Conservation (phyloP, 805 yeast species). For the Saccharomycopsis olivae region DNA sequence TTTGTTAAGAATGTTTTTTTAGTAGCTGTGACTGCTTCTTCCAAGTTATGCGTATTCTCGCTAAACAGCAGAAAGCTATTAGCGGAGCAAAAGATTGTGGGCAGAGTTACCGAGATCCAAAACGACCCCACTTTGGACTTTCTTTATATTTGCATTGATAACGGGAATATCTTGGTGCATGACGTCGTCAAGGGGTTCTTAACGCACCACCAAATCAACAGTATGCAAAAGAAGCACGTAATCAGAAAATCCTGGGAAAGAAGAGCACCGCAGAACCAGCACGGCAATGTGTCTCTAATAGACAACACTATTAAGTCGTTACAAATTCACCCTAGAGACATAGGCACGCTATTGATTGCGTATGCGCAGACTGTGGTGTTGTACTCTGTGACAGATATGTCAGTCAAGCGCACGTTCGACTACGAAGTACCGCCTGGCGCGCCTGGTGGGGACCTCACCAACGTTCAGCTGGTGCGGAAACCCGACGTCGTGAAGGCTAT, state of each 20-base stretch:
- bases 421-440: slow-evolving; percentile 60
- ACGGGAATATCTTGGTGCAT: slow-evolving; percentile 60
- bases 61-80: slow-evolving; percentile 51
- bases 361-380: slow-evolving; percentile 60
- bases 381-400: slow-evolving; percentile 49
- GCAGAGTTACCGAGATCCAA: slow-evolving; percentile 56
- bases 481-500: slow-evolving; percentile 42
- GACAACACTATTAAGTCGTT: slow-evolving; percentile 46
- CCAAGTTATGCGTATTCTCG: slow-evolving; percentile 59
- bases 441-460: slow-evolving; percentile 52
- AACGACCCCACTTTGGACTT: slow-evolving; percentile 86
- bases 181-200: slow-evolving; percentile 71
- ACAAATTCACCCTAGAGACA: slow-evolving; percentile 82
- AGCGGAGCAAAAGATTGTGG: slow-evolving; percentile 50
- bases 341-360: slow-evolving; percentile 65
- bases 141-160: slow-evolving; percentile 68
- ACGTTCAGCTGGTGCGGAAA: slow-evolving; percentile 24
- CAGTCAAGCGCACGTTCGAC: slow-evolving; percentile 42
- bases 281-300: slow-evolving; percentile 1
- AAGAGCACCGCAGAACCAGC: neutral
- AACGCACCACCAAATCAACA: slow-evolving; percentile 58
- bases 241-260: too few species aligned
- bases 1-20: slow-evolving; percentile 78
- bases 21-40: slow-evolving; percentile 55
- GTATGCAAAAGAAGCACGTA: slow-evolving; percentile 66